Evolutionary conservation across 768 basidiomycete species (phyloP), one percentile per base, ranked within the genome.

Genomic region (Sporobolomyces pararoseus): DNA sequence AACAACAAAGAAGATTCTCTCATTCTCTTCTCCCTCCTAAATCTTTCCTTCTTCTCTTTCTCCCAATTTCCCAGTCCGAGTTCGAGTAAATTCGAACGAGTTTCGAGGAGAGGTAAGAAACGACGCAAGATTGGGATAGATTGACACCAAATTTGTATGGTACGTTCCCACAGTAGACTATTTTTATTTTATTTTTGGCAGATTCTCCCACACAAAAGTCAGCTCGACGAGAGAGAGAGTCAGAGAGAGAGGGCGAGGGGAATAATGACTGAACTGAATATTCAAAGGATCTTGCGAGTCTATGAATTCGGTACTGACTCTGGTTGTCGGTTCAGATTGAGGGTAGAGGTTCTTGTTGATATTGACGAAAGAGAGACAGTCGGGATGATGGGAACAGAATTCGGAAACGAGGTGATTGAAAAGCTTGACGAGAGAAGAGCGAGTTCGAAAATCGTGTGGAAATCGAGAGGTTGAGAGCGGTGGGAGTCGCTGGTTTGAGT

Each of bases 81-180:
- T n/a, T n/a, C n/a, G n/a, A n/a, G n/a, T n/a, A n/a, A n/a, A n/a
- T n/a, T n/a, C n/a, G n/a, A n/a, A n/a, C n/a, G n/a, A n/a, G 3
- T 5, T 19, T 29, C 17, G 21, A 21, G 47, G 7, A 42, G 31
- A 3, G 50, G 44, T 1, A 46, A 3, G 68, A 39, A 25, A 25
- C 14, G 1, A 7, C 46, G 14, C 29, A 70, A 46, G n/a, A 52
- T 52, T 14, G 68, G 58, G 50, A 70, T 27, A n/a, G 19, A n/a
- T 23, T 35, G 58, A 37, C 63, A 47, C 68, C 68, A 70, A 35
- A 49, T 10, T 21, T 23, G 27, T 25, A 70, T 34, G 17, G 68
- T 70, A 0, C 42, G 5, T 29, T 70, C 68, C 68, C 68, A 70
- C 19, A 70, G 19, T 25, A 70, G 25, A 52, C 68, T 70, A 39